These are phyloP conservation scores for Xylaria scruposa DNA, from an alignment of 495 filamentous ascomycete species.

Conservation along the genomic window DNA sequence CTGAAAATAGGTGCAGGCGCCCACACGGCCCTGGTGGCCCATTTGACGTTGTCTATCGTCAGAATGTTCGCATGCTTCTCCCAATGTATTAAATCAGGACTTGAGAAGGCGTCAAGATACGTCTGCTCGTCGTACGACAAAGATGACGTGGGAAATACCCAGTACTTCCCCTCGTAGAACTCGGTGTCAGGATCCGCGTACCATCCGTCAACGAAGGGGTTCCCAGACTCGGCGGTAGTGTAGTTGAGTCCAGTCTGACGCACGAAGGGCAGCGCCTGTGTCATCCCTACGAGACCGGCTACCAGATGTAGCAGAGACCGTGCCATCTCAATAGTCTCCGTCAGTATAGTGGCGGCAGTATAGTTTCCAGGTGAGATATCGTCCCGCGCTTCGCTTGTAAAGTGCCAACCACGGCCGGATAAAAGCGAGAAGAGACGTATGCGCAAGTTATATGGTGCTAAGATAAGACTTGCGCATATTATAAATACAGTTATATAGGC, in stretches of 20 bases:
- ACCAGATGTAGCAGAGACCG: background rate
- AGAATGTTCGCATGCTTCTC: slow-evolving; percentile 54
- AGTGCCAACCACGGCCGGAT: background rate
- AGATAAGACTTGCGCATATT: slow-evolving; percentile 2
- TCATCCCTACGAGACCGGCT: slow-evolving; percentile 8
- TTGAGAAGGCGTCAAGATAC: slow-evolving; percentile 60
- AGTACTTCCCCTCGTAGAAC: slow-evolving; percentile 56
- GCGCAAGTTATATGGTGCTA: background rate
- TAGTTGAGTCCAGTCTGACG: slow-evolving; percentile 25
- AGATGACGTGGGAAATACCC: slow-evolving; percentile 60
- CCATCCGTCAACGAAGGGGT: slow-evolving; percentile 54
- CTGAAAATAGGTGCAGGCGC: slow-evolving; percentile 55
- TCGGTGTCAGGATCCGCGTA: slow-evolving; percentile 61
- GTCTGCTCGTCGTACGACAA: slow-evolving; percentile 49
- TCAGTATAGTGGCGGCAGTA: background rate
- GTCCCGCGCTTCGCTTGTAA: background rate
- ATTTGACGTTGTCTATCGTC: slow-evolving; percentile 48
- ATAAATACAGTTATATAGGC: slow-evolving; percentile 13
- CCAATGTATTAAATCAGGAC: slow-evolving; percentile 46
- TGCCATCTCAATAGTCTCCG: slow-evolving; percentile 6
- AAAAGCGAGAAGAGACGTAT: background rate
- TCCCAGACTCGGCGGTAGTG: slow-evolving; percentile 40
- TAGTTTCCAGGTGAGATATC: background rate
- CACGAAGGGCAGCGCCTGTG: slow-evolving; percentile 5
- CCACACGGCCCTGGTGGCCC: slow-evolving; percentile 57